A percentile compares a stretch with the other conserved stretches of the same genome.
Evolutionary conservation across 2,329 filamentous ascomycete species (phyloP).

Genomic region (Hysterium pulicare): DNA sequence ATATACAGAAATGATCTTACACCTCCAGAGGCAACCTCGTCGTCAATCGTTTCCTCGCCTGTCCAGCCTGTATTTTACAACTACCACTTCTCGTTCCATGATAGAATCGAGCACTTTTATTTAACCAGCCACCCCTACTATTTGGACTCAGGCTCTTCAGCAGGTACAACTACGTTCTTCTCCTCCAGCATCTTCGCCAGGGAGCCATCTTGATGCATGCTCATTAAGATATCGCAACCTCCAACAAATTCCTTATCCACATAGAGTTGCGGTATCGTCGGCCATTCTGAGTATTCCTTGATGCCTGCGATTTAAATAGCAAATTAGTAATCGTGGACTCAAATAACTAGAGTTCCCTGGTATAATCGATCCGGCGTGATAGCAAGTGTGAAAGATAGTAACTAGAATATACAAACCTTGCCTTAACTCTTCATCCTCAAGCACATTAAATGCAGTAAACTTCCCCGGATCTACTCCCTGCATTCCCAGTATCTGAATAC

Average conservation of each 20-base stretch:
- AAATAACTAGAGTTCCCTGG: too few species aligned
- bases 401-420: slow-evolving; percentile 53
- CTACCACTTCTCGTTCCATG: not conserved
- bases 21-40: too few species aligned
- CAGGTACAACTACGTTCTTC: slow-evolving; percentile 75
- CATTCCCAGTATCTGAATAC: slow-evolving; percentile 88
- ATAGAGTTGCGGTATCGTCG: slow-evolving; percentile 96
- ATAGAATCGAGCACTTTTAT: not conserved
- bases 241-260: slow-evolving; percentile 94
- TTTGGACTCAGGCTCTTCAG: slow-evolving; percentile 44
- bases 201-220: slow-evolving; percentile 95
- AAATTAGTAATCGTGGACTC: too few species aligned
- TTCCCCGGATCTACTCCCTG: slow-evolving; percentile 94
- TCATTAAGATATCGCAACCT: slow-evolving; percentile 94
- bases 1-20: slow-evolving; percentile 6
- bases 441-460: slow-evolving; percentile 96
- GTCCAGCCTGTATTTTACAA: not conserved
- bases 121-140: not conserved
- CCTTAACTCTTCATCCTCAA: slow-evolving; percentile 85
- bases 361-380: too few species aligned
- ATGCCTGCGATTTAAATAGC: slow-evolving; percentile 66
- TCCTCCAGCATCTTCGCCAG: slow-evolving; percentile 88
- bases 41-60: not conserved
- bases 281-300: slow-evolving; percentile 99
- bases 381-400: too few species aligned